phyloP scores from a whole-genome alignment of 352 stramenopile genomes.

The Globisporangium lucens region DNA sequence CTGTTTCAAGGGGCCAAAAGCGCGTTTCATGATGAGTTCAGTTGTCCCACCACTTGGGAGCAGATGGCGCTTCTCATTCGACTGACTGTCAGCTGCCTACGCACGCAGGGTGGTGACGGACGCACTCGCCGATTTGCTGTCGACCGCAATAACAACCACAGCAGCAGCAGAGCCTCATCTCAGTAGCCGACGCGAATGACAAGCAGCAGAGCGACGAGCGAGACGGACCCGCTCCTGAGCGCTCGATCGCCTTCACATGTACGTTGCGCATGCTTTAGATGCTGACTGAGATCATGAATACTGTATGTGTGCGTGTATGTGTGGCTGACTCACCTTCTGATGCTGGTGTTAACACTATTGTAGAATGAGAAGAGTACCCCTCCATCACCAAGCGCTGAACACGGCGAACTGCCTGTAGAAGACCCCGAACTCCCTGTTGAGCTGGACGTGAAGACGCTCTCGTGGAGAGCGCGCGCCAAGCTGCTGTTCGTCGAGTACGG shows the following conservation, averaged over 20 bases:
- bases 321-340: background rate
- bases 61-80: background rate
- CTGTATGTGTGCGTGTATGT: background rate
- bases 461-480: conserved; percentile 66
- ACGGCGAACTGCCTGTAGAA: background rate
- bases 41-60: background rate
- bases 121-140: conserved; percentile 1
- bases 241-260: background rate
- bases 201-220: background rate
- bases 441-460: conserved; percentile 14
- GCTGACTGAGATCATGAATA: too few species aligned
- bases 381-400: background rate
- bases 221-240: conserved; percentile 10
- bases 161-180: background rate
- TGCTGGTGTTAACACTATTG: background rate
- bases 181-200: background rate
- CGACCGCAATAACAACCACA: background rate
- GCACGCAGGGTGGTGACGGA: background rate
- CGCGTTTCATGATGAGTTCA: background rate
- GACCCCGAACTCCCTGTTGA: background rate
- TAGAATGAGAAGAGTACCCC: background rate
- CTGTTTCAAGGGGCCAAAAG: background rate
- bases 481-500: conserved; percentile 79
- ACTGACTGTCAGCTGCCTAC: background rate
- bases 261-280: background rate